Evolutionary conservation across 2,329 filamentous ascomycete genomes (phyloP).

Genomic region (Cercospora janseana): DNA sequence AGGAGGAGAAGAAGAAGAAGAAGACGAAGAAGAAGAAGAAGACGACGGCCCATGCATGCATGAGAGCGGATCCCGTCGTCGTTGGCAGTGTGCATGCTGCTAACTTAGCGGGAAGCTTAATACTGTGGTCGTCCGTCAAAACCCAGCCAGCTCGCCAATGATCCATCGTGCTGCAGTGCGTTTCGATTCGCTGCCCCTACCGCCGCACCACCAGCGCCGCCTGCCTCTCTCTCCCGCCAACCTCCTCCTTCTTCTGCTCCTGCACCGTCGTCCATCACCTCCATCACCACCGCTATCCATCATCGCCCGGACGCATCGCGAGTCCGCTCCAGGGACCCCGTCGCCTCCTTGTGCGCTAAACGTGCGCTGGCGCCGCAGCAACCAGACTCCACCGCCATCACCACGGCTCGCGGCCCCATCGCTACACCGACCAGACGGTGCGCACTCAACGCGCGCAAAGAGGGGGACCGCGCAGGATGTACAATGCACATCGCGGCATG

Average conservation of each 20-base stretch:
- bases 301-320: too few species aligned
- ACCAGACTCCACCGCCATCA: neutral
- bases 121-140: slow-evolving; percentile 2
- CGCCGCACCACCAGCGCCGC: neutral
- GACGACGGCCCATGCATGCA: neutral
- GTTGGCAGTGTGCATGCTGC: neutral
- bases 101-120: slow-evolving; percentile 4
- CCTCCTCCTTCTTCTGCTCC: neutral
- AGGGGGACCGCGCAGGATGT: slow-evolving; percentile 57
- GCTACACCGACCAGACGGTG: neutral
- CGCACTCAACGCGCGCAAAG: slow-evolving; percentile 10
- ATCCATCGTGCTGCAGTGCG: neutral
- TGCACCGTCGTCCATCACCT: neutral
- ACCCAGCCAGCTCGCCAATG: too few species aligned
- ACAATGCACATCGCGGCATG: slow-evolving; percentile 82
- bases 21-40: too few species aligned
- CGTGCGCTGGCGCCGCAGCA: too few species aligned
- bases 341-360: too few species aligned
- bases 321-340: too few species aligned
- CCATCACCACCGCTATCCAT: slow-evolving; percentile 7
- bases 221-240: neutral
- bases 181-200: neutral
- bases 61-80: slow-evolving; percentile 2
- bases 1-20: too few species aligned
- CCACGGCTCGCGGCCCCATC: neutral